Evolutionary conservation across 2,329 filamentous ascomycete species (phyloP), one percentile per base, ranked within the genome.

Genomic region (Trichoderma semiorbis): DNA sequence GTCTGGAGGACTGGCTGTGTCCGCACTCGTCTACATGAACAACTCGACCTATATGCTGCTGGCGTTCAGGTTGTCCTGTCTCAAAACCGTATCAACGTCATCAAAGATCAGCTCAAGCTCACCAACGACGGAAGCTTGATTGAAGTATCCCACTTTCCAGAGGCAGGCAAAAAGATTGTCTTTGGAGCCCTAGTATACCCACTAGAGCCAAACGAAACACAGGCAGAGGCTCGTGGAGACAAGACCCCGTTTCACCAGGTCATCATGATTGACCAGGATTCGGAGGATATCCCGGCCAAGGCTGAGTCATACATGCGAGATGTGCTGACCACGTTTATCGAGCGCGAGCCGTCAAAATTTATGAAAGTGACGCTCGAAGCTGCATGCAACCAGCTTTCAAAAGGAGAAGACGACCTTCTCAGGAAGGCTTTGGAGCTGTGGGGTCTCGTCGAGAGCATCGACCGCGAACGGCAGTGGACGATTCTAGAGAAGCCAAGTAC

Each of bases 1-100:
- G 85, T 91, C n/a, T 92, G 90, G 90, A 87, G 86, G 72, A 87
- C 86, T 3, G 87, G 88, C 11, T 92, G 90, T 76, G 86, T 91
- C 28, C 85, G 90, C 61, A 90, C 88, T 8, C 87, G 88, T 68
- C 83, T 91, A 24, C 87, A 87, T 8, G 88, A 90, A 73, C 86
- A 89, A 73, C 83, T 91, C 28, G 87, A 90, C 68, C 82, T 91
- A 14, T 91, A 90, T 77, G 89, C 88, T 14, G 89, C 89, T 5
- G 88, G 88, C 7, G 85, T 91, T 0, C 89, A 91, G 75, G 86
- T 89, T 24, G 88, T 90, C 1, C 82, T 91, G 66, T 87, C 89
- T 1, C 88, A 90, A 75, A 86, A 87, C 72, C 83, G 88, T 14
- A 85, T 90, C 72, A 90, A 89, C 72, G 80, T 83, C 7, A 80